Base-by-base conservation (phyloP, 2,329 filamentous ascomycete genomes). In the Aspergillus sojae region DNA sequence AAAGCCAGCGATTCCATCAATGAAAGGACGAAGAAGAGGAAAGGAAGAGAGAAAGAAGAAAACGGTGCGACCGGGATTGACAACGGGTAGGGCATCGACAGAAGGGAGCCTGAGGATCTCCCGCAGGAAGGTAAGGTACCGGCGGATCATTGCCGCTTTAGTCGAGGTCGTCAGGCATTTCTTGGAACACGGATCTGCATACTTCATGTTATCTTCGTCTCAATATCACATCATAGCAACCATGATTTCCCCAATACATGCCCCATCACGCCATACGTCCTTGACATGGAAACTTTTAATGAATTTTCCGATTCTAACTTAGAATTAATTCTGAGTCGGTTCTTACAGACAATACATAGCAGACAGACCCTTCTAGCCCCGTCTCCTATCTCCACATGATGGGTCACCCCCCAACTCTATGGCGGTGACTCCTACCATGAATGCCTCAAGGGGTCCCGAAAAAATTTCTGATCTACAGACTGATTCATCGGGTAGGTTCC, bases 161-260 rank as follows among this genome's bases (percentile, higher is more conserved):
- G 39, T 39, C 26, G 23, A n/a, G 34, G 30, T 16, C 14, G 28
- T 52, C 61, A 54, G 58, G 48, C 56, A 62, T 62, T 62, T 43
- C 50, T 59, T 56, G 61, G 28, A 53, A 5, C n/a, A 39, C 50
- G 48, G 57, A 62, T 63, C 61, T 56, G 41, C 61, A 63, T 63
- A 41, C 39, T 41, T 41, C 39, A 41, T 41, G 39, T 41, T 60
- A 34, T 63, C 46, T 36, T 62, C 55, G 43, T 36, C 52, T 50
- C 57, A 60, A 55, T 55, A 48, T 53, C 48, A 52, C 46, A 50
- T 50, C 46, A 30, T 26, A 30, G 26, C 46, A 50, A 50, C 26
- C 23, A 28, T 46, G n/a, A n/a, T 12, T 23, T 12, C 21, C 10
- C 12, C 21, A 46, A 23, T 26, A 9, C 43, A 46, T 48, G 21